phyloP scores from a whole-genome alignment of 1,284 basidiomycete species.

The Puccinia brachypodii region DNA sequence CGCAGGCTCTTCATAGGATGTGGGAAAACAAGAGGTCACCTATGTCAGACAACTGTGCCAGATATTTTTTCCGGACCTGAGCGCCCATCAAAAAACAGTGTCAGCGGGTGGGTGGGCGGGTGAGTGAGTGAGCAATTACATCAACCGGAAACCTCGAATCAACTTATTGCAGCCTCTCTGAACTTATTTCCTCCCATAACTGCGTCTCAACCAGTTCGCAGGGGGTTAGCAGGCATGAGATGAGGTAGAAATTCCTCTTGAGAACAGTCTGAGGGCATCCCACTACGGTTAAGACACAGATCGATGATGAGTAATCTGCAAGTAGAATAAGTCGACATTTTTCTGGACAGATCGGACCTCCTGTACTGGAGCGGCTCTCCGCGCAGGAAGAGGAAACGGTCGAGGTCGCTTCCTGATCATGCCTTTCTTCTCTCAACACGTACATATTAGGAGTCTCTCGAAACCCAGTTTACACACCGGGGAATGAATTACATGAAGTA shows the following conservation, averaged over 20 bases:
- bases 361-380: neutral
- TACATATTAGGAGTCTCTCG: too few relatives aligned
- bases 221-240: neutral
- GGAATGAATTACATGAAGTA: too few relatives aligned
- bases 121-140: too few relatives aligned
- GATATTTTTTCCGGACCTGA: too few relatives aligned
- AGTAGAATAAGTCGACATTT: too few relatives aligned
- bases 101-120: too few relatives aligned
- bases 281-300: too few relatives aligned
- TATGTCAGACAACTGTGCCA: neutral
- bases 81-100: too few relatives aligned
- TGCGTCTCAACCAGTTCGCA: neutral
- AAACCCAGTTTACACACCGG: too few relatives aligned
- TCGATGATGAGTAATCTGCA: too few relatives aligned
- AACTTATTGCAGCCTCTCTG: neutral
- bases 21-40: neutral
- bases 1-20: neutral
- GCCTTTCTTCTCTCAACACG: too few relatives aligned
- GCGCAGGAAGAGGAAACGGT: neutral
- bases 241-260: neutral
- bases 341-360: conserved; percentile 1
- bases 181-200: neutral
- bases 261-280: neutral
- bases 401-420: too few relatives aligned
- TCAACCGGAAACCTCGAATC: neutral